These are phyloP conservation scores for Tolypocladium pustulatum DNA, from an alignment of 2,329 filamentous ascomycete genomes.

Conservation along the genomic window DNA sequence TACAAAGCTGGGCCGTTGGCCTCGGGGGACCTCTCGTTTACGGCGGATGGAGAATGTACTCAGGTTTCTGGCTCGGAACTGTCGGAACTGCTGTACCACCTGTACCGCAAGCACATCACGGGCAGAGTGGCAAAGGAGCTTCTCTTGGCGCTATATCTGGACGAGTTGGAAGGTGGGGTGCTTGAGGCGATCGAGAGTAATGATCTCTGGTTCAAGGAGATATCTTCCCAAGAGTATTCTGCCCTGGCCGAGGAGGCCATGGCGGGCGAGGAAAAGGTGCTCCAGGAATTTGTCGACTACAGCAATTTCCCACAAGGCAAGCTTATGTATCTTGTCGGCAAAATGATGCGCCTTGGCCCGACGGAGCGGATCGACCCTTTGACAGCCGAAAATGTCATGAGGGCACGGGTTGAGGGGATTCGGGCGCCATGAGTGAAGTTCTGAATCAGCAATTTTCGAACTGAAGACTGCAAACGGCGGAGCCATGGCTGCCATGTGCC, in stretches of 20 bases:
- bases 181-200: slow-evolving; percentile 32
- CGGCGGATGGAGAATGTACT: slow-evolving; percentile 33
- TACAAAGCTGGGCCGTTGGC: slow-evolving; percentile 59
- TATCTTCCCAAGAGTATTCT: slow-evolving; percentile 35
- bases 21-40: slow-evolving; percentile 34
- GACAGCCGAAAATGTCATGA: slow-evolving; percentile 37
- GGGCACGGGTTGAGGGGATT: slow-evolving; percentile 15
- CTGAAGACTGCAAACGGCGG: too few species aligned
- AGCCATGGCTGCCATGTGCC: too few species aligned
- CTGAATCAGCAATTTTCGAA: too few species aligned
- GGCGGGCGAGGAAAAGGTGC: slow-evolving; percentile 33
- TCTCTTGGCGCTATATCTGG: slow-evolving; percentile 39
- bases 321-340: slow-evolving; percentile 50
- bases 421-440: background rate
- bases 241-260: slow-evolving; percentile 33
- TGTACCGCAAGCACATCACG: slow-evolving; percentile 39
- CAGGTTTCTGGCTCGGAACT: slow-evolving; percentile 36
- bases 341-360: slow-evolving; percentile 43
- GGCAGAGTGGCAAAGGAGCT: slow-evolving; percentile 48
- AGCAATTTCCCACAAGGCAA: slow-evolving; percentile 44
- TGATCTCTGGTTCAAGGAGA: slow-evolving; percentile 44
- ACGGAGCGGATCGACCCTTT: slow-evolving; percentile 45
- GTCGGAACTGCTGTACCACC: slow-evolving; percentile 38
- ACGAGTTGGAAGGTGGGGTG: slow-evolving; percentile 33
- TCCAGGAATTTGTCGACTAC: slow-evolving; percentile 33